Percentiles rank a stretch among this genome's conserved stretches.
phyloP scores from a whole-genome alignment of 257 asterid genomes.

The Nicotiana tomentosiformis region DNA sequence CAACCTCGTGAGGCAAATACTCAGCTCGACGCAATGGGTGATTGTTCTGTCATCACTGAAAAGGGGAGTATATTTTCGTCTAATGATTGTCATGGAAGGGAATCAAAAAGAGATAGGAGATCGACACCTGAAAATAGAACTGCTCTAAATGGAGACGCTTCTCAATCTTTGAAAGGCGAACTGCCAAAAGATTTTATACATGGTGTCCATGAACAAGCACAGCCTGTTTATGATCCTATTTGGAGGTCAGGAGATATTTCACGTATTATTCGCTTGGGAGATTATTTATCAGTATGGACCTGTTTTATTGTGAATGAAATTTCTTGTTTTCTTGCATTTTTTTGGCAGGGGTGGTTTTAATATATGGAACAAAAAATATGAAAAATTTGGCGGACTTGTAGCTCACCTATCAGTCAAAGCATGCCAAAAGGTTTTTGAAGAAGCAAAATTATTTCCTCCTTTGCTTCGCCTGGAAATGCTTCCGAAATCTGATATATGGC shows the following conservation, averaged over 20 bases:
- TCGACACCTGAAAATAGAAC: too few relatives aligned
- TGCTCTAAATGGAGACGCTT: too few relatives aligned
- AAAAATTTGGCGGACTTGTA: conserved; percentile 31
- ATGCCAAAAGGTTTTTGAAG: conserved; percentile 40
- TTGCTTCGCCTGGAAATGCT: conserved; percentile 54
- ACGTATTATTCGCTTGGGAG: background rate
- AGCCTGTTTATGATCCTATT: conserved; percentile 40
- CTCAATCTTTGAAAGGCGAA: too few relatives aligned
- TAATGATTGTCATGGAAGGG: too few relatives aligned
- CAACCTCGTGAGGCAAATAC: too few relatives aligned
- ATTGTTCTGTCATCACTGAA: too few relatives aligned
- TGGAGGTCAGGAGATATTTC: conserved; percentile 51
- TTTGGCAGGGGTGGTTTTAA: conserved; percentile 52
- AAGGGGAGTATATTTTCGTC: too few relatives aligned
- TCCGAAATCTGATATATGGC: conserved; percentile 61
- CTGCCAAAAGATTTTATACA: background rate
- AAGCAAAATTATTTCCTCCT: conserved; percentile 34
- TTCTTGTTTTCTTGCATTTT: background rate
- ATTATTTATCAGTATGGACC: background rate
- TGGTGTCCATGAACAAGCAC: background rate
- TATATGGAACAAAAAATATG: conserved; percentile 24
- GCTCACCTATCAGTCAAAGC: conserved; percentile 58
- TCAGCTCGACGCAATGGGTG: too few relatives aligned
- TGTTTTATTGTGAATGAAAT: background rate
- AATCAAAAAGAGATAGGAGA: too few relatives aligned